phyloP scores from a whole-genome alignment of 2,329 filamentous ascomycete genomes.

The Lecanicillium sp. region DNA sequence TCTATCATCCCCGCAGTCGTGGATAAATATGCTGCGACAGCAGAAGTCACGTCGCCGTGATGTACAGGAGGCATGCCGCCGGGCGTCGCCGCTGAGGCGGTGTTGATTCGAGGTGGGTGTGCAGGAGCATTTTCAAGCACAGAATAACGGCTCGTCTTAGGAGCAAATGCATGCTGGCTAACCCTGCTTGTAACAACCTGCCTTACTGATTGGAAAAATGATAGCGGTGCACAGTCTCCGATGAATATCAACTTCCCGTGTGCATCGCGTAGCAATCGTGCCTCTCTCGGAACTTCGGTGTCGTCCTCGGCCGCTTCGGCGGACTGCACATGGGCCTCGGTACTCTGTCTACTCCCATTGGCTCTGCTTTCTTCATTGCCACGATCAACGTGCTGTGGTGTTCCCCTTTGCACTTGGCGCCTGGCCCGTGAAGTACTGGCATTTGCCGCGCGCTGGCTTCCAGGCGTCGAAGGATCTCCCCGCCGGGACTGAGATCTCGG shows the following conservation, averaged over 20 bases:
- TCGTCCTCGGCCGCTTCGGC: conserved; percentile 39
- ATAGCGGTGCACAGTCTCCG: conserved; percentile 50
- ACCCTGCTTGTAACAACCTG: conserved; percentile 45
- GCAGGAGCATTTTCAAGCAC: conserved; percentile 40
- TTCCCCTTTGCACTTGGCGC: no score
- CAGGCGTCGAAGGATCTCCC: no score
- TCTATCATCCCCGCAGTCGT: conserved; percentile 42
- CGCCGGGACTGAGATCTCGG: background rate
- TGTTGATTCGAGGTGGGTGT: conserved; percentile 12
- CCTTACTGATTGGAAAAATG: conserved; percentile 49
- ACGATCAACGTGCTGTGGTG: no score
- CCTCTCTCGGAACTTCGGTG: conserved; percentile 49
- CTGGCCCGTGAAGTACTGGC: no score
- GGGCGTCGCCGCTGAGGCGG: background rate
- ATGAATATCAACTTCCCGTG: conserved; percentile 51
- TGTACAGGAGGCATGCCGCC: conserved; percentile 24
- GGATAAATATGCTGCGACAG: conserved; percentile 32
- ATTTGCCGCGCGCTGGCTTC: no score
- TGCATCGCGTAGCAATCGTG: conserved; percentile 44
- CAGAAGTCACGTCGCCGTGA: conserved; percentile 21
- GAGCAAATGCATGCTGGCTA: conserved; percentile 44
- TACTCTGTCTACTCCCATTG: background rate
- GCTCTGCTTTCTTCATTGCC: conserved; percentile 15
- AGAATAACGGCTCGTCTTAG: conserved; percentile 44
- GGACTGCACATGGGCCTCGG: background rate